Evolutionary conservation across 2,329 filamentous ascomycete genomes (phyloP).

Genomic region (Dactylella cylindrospora): DNA sequence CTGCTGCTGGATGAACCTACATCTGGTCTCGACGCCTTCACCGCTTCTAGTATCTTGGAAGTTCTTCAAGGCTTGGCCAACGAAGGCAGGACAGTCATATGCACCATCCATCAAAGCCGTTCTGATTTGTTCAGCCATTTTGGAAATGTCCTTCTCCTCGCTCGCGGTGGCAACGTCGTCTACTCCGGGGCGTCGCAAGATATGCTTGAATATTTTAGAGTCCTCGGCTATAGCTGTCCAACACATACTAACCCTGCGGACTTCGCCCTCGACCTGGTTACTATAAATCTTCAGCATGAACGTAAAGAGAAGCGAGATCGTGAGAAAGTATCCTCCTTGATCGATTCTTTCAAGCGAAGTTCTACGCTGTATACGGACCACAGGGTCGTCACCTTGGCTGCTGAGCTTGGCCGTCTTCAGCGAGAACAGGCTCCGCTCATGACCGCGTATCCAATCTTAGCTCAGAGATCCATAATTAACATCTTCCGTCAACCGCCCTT

Average conservation of each 20-base stretch:
- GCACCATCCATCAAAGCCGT: constrained; percentile 77
- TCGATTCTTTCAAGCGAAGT: constrained; percentile 53
- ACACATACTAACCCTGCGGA: constrained; percentile 73
- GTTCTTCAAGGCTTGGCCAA: constrained; percentile 69
- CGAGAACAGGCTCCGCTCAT: constrained; percentile 64
- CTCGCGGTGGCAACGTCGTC: constrained; percentile 67
- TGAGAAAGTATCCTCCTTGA: constrained; percentile 63
- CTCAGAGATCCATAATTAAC: constrained; percentile 69
- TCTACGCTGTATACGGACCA: constrained; percentile 43
- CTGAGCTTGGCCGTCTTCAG: constrained; percentile 69
- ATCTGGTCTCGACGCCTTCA: constrained; percentile 75
- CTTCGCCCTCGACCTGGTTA: constrained; percentile 75
- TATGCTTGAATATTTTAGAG: constrained; percentile 67
- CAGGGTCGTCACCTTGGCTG: constrained; percentile 62
- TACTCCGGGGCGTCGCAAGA: constrained; percentile 65
- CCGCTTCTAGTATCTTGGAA: constrained; percentile 73
- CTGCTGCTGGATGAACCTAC: constrained; percentile 75
- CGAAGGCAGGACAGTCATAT: constrained; percentile 71
- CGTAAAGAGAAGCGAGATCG: constrained; percentile 64
- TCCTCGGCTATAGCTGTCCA: constrained; percentile 65
- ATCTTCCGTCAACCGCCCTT: constrained; percentile 66
- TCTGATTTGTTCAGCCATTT: constrained; percentile 72
- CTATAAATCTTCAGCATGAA: constrained; percentile 70
- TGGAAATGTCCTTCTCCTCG: constrained; percentile 69
- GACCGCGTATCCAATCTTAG: constrained; percentile 66